A percentile compares a stretch with the other conserved stretches of the same genome.
phyloP scores from a whole-genome alignment of 306 rosid species.

The Dryas octopetala region DNA sequence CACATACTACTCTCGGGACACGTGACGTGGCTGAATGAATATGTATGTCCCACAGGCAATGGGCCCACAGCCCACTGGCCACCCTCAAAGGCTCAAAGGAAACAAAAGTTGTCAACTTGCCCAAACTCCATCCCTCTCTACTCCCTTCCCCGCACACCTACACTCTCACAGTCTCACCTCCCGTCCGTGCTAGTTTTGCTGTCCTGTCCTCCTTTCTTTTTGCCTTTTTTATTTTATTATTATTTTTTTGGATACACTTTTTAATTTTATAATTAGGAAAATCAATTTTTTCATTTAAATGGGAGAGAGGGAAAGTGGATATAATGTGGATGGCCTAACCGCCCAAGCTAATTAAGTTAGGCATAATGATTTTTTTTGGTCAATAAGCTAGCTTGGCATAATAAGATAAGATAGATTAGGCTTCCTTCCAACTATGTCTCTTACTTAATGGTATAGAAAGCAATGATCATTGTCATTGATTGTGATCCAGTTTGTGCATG shows the following conservation, averaged over 20 bases:
- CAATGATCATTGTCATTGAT: background rate
- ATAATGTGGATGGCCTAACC: no score
- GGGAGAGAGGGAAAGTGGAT: background rate
- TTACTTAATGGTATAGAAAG: slow-evolving; percentile 8
- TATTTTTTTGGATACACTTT: no score
- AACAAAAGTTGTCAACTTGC: background rate
- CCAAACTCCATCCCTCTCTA: background rate
- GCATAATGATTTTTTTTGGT: background rate
- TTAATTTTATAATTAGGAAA: background rate
- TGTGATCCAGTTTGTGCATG: background rate
- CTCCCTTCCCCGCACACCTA: no score
- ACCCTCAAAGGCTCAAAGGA: background rate
- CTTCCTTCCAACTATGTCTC: slow-evolving; percentile 9
- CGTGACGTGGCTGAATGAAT: slow-evolving; percentile 20
- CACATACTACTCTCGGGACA: slow-evolving; percentile 2
- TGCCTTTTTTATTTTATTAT: background rate
- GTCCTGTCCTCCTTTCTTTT: background rate
- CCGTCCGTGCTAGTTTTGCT: slow-evolving; percentile 20
- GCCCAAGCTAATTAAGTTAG: background rate
- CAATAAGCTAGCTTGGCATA: background rate
- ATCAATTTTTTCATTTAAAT: background rate
- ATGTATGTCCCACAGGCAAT: background rate
- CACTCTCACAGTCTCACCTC: no score
- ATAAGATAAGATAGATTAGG: background rate
- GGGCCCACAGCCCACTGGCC: background rate